Conservation (phyloP, 2,329 filamentous ascomycete species). For the Calonectria hongkongensis region DNA sequence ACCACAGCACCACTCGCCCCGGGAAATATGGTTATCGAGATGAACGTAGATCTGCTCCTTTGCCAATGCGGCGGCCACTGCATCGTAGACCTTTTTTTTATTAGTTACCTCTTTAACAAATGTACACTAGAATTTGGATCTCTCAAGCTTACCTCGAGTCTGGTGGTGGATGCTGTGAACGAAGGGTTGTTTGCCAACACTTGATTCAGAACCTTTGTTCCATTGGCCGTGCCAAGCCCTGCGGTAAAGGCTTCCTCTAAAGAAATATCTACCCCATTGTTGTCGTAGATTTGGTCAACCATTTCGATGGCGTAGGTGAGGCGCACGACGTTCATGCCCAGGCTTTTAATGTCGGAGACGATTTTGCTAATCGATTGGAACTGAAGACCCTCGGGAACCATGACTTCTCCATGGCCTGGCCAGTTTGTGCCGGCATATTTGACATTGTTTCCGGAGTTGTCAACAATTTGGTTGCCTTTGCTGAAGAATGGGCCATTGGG, state of each 20-base stretch:
- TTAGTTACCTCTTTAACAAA: too few species aligned
- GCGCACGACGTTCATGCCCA: slow-evolving; percentile 78
- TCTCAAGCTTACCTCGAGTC: slow-evolving; percentile 65
- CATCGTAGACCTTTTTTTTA: slow-evolving; percentile 68
- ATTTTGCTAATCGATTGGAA: slow-evolving; percentile 75
- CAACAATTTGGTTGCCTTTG: slow-evolving; percentile 65
- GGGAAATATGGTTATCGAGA: slow-evolving; percentile 77
- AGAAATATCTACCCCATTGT: slow-evolving; percentile 67
- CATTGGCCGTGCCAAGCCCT: slow-evolving; percentile 71
- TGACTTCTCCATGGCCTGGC: slow-evolving; percentile 77
- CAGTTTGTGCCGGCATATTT: slow-evolving; percentile 76
- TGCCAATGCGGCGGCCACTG: slow-evolving; percentile 74
- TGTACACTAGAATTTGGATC: too few species aligned
- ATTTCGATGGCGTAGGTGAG: slow-evolving; percentile 79
- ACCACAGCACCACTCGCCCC: slow-evolving; percentile 75
- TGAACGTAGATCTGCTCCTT: slow-evolving; percentile 75
- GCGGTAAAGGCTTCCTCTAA: slow-evolving; percentile 66
- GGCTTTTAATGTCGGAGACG: slow-evolving; percentile 72
- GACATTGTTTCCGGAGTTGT: slow-evolving; percentile 64
- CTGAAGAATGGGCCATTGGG: slow-evolving; percentile 62
- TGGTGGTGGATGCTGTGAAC: slow-evolving; percentile 72
- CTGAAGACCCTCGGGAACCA: slow-evolving; percentile 79
- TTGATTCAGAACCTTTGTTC: slow-evolving; percentile 68
- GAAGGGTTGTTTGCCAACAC: slow-evolving; percentile 74
- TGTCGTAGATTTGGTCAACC: slow-evolving; percentile 74